Evolutionary conservation across 495 filamentous ascomycete genomes (phyloP).

Genomic region (Apiosordaria backusii): DNA sequence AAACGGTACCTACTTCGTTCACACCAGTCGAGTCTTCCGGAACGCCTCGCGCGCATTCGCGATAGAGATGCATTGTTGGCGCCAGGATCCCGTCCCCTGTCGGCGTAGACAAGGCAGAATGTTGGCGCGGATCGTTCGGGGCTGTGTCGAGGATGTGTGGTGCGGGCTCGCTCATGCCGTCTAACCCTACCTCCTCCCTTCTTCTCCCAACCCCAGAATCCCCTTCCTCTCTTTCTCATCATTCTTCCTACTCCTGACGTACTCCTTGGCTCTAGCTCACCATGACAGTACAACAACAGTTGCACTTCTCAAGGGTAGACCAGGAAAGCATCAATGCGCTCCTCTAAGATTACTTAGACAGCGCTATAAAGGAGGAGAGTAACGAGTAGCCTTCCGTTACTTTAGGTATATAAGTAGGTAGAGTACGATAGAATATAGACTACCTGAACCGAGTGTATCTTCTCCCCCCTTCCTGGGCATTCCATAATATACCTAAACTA

Average conservation of each 20-base stretch:
- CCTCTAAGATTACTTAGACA: constrained; percentile 9
- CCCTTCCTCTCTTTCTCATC: constrained; percentile 13
- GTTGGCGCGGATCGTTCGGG: too few species aligned
- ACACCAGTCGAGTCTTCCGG: not conserved
- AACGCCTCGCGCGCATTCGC: not conserved
- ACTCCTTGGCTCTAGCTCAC: constrained; percentile 6
- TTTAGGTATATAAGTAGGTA: not conserved
- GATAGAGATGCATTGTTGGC: constrained; percentile 4
- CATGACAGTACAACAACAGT: constrained; percentile 10
- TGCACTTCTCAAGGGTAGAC: constrained; percentile 10
- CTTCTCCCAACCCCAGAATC: constrained; percentile 1
- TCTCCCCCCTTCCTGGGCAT: not conserved
- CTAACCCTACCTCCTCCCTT: not conserved
- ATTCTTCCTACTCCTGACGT: constrained; percentile 11
- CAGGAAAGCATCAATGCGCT: constrained; percentile 13
- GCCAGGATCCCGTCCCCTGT: constrained; percentile 6
- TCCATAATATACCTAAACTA: not conserved
- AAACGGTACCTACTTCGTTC: constrained; percentile 2
- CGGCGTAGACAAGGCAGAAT: too few species aligned
- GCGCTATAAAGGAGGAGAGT: constrained; percentile 10
- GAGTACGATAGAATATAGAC: constrained; percentile 4
- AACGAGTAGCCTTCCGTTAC: constrained; percentile 4
- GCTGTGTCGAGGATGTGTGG: not conserved
- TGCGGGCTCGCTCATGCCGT: constrained; percentile 8
- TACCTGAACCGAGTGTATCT: not conserved